phyloP scores from a whole-genome alignment of 164 flowering plant genomes.

The Aristolochia californica region DNA sequence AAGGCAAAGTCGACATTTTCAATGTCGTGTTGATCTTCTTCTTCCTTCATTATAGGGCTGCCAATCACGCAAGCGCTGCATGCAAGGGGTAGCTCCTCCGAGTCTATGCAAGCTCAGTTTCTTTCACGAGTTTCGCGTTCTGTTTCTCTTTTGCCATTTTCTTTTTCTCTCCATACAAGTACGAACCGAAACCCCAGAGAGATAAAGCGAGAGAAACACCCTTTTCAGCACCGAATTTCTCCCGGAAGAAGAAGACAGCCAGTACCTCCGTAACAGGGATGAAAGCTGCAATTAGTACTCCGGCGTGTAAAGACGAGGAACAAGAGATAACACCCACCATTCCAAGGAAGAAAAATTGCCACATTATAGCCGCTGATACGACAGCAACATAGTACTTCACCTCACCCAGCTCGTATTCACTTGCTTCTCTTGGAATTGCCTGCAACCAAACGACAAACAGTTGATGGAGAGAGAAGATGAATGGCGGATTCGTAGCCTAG shows the following conservation, averaged over 20 bases:
- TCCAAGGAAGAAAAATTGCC: conserved; percentile 48
- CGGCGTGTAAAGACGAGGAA: conserved; percentile 41
- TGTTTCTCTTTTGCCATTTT: conserved; percentile 12
- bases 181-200: conserved; percentile 53
- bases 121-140: conserved; percentile 12
- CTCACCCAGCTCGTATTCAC: conserved; percentile 32
- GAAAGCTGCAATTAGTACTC: conserved; percentile 25
- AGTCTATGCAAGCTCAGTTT: conserved; percentile 11
- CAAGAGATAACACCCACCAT: conserved; percentile 42
- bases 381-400: conserved; percentile 32
- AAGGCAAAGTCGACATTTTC: too few relatives aligned
- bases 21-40: too few relatives aligned
- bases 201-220: conserved; percentile 42
- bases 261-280: conserved; percentile 43
- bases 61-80: too few relatives aligned
- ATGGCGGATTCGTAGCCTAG: not conserved
- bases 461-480: not conserved
- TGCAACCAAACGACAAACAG: conserved; percentile 7
- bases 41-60: too few relatives aligned
- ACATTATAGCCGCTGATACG: conserved; percentile 22
- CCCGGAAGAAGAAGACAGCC: conserved; percentile 18
- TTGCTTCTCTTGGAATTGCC: conserved; percentile 50
- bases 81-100: too few relatives aligned
- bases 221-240: conserved; percentile 37
- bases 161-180: conserved; percentile 42